These are phyloP conservation scores for Tephrocybe sp. DNA, from an alignment of 768 basidiomycete genomes.

Conservation along the genomic window DNA sequence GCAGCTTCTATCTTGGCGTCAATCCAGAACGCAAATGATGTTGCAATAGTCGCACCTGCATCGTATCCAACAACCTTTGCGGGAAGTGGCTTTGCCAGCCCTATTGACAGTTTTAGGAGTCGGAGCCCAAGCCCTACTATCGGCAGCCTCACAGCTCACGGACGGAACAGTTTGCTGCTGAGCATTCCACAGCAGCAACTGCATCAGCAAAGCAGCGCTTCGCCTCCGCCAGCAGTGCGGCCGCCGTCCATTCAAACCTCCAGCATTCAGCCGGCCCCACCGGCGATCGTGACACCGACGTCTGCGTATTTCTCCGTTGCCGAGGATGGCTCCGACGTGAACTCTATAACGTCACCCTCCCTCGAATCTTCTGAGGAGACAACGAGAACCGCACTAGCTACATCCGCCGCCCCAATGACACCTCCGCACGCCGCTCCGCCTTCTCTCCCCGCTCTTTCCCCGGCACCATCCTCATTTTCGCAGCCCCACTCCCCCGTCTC, in stretches of 20 bases:
- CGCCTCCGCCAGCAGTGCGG: constrained; percentile 2
- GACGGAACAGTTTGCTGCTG: constrained; percentile 45
- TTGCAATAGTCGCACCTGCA: constrained; percentile 64
- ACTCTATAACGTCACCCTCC: constrained; percentile 17
- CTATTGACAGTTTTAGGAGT: constrained; percentile 67
- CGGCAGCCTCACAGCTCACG: constrained; percentile 26
- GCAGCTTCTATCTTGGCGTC: constrained; percentile 73
- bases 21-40: constrained; percentile 42
- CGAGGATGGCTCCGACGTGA: constrained; percentile 27
- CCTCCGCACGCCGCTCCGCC: constrained; percentile 13
- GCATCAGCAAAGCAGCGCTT: neutral
- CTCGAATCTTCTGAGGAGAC: constrained; percentile 13
- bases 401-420: constrained; percentile 17
- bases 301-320: constrained; percentile 47
- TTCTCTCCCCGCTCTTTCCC: constrained; percentile 24
- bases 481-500: constrained; percentile 32
- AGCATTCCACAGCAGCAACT: constrained; percentile 41
- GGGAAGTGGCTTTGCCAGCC: constrained; percentile 63
- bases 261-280: constrained; percentile 10
- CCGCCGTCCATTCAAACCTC: constrained; percentile 13
- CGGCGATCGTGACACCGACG: constrained; percentile 45
- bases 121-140: constrained; percentile 64
- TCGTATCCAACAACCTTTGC: constrained; percentile 16
- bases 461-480: constrained; percentile 12
- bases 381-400: constrained; percentile 8